These are phyloP conservation scores for Mycosphaerella arachidis DNA, from an alignment of 2,329 filamentous ascomycete species.

Conservation along the genomic window DNA sequence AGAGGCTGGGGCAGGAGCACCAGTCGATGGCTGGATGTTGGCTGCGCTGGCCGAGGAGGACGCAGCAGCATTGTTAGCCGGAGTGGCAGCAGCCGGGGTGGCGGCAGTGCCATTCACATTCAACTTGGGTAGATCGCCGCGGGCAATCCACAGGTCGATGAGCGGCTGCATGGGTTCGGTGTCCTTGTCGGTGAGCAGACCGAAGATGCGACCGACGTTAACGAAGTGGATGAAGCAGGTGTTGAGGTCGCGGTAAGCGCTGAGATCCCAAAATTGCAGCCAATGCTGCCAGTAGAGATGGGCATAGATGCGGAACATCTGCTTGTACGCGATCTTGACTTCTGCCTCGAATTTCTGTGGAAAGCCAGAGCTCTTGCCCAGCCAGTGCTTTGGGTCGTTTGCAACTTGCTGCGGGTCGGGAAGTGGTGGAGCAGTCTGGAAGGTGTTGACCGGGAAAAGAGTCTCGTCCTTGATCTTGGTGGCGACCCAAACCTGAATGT, in stretches of 20 bases:
- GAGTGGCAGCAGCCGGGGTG: conserved; percentile 1
- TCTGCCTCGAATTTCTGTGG: conserved; percentile 58
- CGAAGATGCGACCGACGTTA: conserved; percentile 68
- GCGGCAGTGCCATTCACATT: conserved; percentile 9
- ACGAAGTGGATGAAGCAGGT: conserved; percentile 53
- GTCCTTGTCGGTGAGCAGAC: conserved; percentile 77
- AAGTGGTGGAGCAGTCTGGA: conserved; percentile 56
- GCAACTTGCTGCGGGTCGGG: conserved; percentile 42
- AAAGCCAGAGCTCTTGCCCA: conserved; percentile 80
- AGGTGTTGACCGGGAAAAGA: conserved; percentile 86
- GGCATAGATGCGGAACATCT: conserved; percentile 53
- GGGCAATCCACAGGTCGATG: conserved; percentile 85
- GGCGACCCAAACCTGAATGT: conserved; percentile 95
- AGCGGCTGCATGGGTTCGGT: conserved; percentile 93
- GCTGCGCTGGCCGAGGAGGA: background rate
- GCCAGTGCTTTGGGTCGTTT: conserved; percentile 63
- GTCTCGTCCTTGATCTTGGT: conserved; percentile 87
- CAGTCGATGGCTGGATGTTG: background rate
- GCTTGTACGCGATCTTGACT: conserved; percentile 64
- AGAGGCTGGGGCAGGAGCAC: background rate
- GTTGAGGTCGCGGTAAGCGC: conserved; percentile 48
- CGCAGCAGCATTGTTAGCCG: background rate
- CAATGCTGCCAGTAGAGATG: conserved; percentile 52
- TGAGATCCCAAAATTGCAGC: conserved; percentile 49
- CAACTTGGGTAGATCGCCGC: conserved; percentile 70